Base-by-base conservation (phyloP, 345 rosid species). In the Passiflora organensis region DNA sequence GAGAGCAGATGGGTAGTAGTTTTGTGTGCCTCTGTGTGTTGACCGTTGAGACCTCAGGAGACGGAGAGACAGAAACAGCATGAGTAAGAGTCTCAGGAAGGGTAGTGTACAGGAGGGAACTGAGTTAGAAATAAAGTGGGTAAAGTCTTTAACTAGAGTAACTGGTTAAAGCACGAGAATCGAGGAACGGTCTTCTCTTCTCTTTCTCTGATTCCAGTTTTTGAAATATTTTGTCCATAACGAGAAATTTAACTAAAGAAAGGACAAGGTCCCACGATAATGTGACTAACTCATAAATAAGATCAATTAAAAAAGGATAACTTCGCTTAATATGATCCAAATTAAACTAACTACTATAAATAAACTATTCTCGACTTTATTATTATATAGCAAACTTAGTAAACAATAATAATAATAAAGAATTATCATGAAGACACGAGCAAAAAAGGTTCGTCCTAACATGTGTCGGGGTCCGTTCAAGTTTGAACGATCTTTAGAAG, bases 161-260 rank as follows among this genome's bases (percentile, higher is more conserved):
- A 28, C 3, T 28, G 51, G 10, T 4, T 4, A 34, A 25, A 43
- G 65, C 78, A 69, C 91, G 19, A 38, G 17, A 19, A 68, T 43
- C 86, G 77, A 83, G 77, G 86, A 81, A 85, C 87, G 85, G 83
- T 85, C 86, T 72, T 80, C 72, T 77, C 18, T 55, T 69, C 60
- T 21, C n/a, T 23, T 2, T 28, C 34, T 8, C 34, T 28, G 34
- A 2, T 28, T 28, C 8, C 8, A 2, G 3, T 28, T 28, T 28
- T 28, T 28, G 3, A 28, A 28, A 28, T 2, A 28, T 2, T n/a
- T n/a, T 28, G 34, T 28, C 34, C 34, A 28, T 2, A 2, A 28
- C 8, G 34, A 28, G 34, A 28, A 28, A 41, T 41, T 13, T 41
- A 41, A 15, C n/a, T 41, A 41, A 15, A 15, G 43, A 41, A 4